Base-by-base conservation (phyloP, 2,329 filamentous ascomycete species). In the Pseudonectria foliicola region DNA sequence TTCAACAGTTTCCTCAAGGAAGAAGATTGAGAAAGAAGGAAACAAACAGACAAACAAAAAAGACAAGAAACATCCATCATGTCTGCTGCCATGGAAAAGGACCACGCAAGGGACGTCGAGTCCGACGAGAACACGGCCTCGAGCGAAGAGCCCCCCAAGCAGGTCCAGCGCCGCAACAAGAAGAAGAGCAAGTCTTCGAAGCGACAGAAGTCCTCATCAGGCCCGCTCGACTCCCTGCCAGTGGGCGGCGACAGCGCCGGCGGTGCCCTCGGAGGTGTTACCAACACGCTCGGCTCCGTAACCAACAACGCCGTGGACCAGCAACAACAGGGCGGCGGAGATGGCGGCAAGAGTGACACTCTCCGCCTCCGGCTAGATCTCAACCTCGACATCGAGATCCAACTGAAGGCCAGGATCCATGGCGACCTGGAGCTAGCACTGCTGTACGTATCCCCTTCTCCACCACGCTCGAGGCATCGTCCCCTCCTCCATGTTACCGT, bases 331-430 rank as follows among this genome's bases (percentile, higher is more conserved):
- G 53, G 49, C 21, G 53, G 49, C 44, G 58, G 42, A 13, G 58
- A 55, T 27, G 54, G 60, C 49, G 67, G 70, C 52, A 67, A 71
- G 52, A 68, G 74, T 40, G 80, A 87, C 51, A 82, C 83, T 26
- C 43, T 59, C 53, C 80, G 81, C 53, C 61, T 92, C 50, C 73
- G 80, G 29, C 64, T 92, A 13, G 85, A 92, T 56, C 69, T 88
- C 41, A 92, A 92, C 60, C 67, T 92, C 37, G 85, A 92, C 45
- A 73, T 92, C 35, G 85, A 92, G 62, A 85, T 92, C 42, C 82
- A 87, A 51, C 72, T 92, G 43, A 92, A 92, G 70, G 85, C 85
- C 14, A 81, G 82, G 60, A 88, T 92, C 46, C 80, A 88, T 52
- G 87, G 87, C 53, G 87, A 93, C 63, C 64, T 93, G 48, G 88